A percentile compares a stretch with the other conserved stretches of the same genome.
These are phyloP conservation scores for Taphrina communis DNA, from an alignment of 1,139 yeast species.

Conservation along the genomic window DNA sequence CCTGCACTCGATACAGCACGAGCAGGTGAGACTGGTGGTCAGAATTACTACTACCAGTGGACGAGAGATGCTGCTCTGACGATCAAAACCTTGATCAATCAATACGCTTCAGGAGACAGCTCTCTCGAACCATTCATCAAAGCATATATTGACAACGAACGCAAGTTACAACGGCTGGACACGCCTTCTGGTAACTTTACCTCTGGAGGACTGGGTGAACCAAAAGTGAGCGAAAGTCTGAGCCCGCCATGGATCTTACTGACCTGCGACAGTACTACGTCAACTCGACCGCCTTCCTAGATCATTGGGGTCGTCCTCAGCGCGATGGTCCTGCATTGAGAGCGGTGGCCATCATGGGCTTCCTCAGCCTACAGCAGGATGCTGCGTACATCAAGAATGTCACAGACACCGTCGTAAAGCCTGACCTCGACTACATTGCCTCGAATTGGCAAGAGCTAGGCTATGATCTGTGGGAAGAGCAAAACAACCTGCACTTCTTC, in stretches of 20 bases:
- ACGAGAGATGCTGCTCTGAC: slow-evolving; percentile 87
- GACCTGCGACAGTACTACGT: slow-evolving; percentile 20
- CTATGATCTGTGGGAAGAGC: slow-evolving; percentile 95
- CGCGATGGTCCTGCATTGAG: slow-evolving; percentile 89
- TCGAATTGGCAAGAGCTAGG: slow-evolving; percentile 68
- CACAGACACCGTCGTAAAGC: slow-evolving; percentile 57
- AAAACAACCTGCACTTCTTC: slow-evolving; percentile 70
- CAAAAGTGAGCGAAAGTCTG: slow-evolving; percentile 12
- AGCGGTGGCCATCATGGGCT: slow-evolving; percentile 66
- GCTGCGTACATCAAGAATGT: slow-evolving; percentile 45
- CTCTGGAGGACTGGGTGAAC: slow-evolving; percentile 35
- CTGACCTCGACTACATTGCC: slow-evolving; percentile 71
- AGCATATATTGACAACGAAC: slow-evolving; percentile 33
- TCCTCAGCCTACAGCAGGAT: slow-evolving; percentile 51
- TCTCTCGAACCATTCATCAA: slow-evolving; percentile 29
- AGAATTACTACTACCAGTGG: slow-evolving; percentile 71
- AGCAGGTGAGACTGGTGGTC: slow-evolving; percentile 37
- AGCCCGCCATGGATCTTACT: neutral
- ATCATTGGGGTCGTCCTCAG: slow-evolving; percentile 91
- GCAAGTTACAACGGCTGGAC: slow-evolving; percentile 17
- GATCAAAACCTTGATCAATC: slow-evolving; percentile 66
- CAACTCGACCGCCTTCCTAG: slow-evolving; percentile 29
- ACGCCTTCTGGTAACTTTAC: slow-evolving; percentile 37
- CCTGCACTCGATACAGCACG: slow-evolving; percentile 37
- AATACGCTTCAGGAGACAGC: slow-evolving; percentile 46